A percentile compares a stretch with the other conserved stretches of the same genome.
Evolutionary conservation across 1,139 yeast species (phyloP).

Genomic region (Kazachstania sp.): DNA sequence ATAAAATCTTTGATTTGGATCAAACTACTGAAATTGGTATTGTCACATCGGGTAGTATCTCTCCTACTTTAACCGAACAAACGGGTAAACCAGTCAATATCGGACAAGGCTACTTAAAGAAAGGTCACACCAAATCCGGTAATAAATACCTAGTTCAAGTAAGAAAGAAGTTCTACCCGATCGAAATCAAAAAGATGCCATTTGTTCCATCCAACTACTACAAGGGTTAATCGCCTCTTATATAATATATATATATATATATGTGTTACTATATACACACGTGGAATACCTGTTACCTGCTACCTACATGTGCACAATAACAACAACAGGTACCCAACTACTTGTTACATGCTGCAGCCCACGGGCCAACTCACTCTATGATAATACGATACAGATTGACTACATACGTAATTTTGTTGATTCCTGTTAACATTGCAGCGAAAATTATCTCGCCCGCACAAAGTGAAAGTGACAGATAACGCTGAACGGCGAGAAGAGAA

Average conservation of each 20-base stretch:
- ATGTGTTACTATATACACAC: background rate
- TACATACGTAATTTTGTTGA: no score
- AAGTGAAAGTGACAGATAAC: no score
- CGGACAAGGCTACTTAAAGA: constrained; percentile 83
- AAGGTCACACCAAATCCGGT: constrained; percentile 67
- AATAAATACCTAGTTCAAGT: constrained; percentile 67
- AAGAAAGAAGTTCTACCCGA: constrained; percentile 76
- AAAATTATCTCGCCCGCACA: no score
- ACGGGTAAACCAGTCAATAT: constrained; percentile 40
- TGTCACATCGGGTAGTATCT: constrained; percentile 84
- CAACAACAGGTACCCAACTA: no score
- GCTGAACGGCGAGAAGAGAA: no score
- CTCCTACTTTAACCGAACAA: constrained; percentile 60
- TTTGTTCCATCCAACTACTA: constrained; percentile 69
- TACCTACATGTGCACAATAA: no score
- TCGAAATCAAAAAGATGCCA: constrained; percentile 70
- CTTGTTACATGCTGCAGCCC: no score
- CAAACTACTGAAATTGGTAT: constrained; percentile 53
- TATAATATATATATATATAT: background rate
- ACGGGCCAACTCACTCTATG: no score
- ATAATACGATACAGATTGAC: no score
- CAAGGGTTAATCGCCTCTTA: constrained; percentile 14
- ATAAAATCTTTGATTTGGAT: constrained; percentile 49
- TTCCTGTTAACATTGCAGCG: no score
- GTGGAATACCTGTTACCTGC: background rate